A percentile compares a stretch with the other conserved stretches of the same genome.
Conservation (phyloP, 805 yeast species). For the Schizosaccharomyces lindneri region DNA sequence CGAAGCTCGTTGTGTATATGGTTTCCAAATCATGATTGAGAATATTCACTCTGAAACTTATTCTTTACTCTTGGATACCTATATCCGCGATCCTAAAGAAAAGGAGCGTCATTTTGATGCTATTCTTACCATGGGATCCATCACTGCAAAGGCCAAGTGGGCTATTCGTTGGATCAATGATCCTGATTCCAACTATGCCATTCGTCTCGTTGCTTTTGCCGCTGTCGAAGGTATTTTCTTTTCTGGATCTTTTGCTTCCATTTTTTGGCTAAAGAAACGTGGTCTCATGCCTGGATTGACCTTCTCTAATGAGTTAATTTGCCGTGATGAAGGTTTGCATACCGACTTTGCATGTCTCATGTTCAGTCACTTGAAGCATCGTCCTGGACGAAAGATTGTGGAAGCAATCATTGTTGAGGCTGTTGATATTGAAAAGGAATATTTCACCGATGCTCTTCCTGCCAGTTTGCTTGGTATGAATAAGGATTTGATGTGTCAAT, state of each 20-base stretch:
- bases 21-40: conserved; percentile 99
- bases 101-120: conserved; percentile 79
- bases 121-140: conserved; percentile 85
- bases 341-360: conserved; percentile 93
- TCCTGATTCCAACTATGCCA: conserved; percentile 69
- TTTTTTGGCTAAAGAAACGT: conserved; percentile 96
- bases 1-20: conserved; percentile 95
- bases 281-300: conserved; percentile 98
- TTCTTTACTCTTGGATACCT: conserved; percentile 79
- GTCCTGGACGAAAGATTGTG: conserved; percentile 59
- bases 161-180: conserved; percentile 93
- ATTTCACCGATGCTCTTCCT: conserved; percentile 86
- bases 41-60: conserved; percentile 95
- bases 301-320: conserved; percentile 87
- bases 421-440: conserved; percentile 78
- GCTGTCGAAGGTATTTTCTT: conserved; percentile 98
- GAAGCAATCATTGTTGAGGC: conserved; percentile 83
- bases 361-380: conserved; percentile 76
- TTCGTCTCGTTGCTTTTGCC: conserved; percentile 92
- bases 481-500: conserved; percentile 79
- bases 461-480: conserved; percentile 88
- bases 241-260: conserved; percentile 94
- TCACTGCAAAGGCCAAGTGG: conserved; percentile 95
- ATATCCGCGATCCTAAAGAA: conserved; percentile 89
- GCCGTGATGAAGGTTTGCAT: conserved; percentile 96